Base-by-base conservation (phyloP, 805 yeast species). In the Candida khao-thaluensis region DNA sequence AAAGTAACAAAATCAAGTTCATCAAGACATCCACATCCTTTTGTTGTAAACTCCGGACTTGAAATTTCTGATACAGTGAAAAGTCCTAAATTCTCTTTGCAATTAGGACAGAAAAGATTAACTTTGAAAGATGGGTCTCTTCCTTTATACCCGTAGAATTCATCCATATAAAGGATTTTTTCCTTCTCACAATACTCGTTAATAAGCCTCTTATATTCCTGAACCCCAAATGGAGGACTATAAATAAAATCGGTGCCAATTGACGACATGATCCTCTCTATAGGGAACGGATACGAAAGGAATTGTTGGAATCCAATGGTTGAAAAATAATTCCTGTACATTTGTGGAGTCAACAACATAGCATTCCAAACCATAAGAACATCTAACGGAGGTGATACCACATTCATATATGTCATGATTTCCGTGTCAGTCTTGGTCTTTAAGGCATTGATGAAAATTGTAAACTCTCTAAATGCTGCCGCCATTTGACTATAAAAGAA, bases 311-410 rank as follows among this genome's bases (percentile, higher is more conserved):
- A 32, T 4, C 28, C 36, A 14, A 32, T 15, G 7, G n/a, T 12
- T 2, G 6, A 11, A 11, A 32, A 32, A 24, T 32, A 23, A 17
- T 32, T 32, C 11, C 28, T n/a, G 14, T 23, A 32, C 5, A 23
- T 23, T 6, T 9, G 4, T 3, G 36, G 36, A 16, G 9, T 21
- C 10, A 32, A 18, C 16, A 32, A 32, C 28, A 32, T 23, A 7
- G 29, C 22, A 32, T 32, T 32, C 36, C 36, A 32, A 12, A 32
- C 11, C 24, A 23, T 10, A 5, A 32, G 17, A 8, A 32, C 28
- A 32, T 32, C 36, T 8, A 32, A 16, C 11, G 36, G 36, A 4
- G 36, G 36, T 29, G 17, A 16, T 16, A 32, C 12, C 10, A 32
- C 15, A 32, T 32, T 32, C 36, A 32, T 32, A 16, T 10, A 22